Evolutionary conservation across 2,329 filamentous ascomycete genomes (phyloP), one percentile per base, ranked within the genome.

Genomic region (Aureobasidium sp.): DNA sequence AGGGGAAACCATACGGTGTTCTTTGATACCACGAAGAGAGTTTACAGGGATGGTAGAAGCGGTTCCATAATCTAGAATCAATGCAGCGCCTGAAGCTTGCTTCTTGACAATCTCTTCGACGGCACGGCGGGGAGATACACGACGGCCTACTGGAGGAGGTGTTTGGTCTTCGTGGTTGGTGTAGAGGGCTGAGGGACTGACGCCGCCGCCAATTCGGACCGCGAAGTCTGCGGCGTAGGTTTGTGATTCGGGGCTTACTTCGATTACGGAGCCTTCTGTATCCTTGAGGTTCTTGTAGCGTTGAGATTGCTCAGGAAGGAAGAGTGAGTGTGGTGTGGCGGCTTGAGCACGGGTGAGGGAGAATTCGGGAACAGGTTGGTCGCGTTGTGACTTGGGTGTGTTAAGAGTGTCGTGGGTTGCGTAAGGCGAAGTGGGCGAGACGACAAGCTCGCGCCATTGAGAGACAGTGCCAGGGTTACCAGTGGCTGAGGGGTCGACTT

Each of bases 51-150:
- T 86, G 0, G 84, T 89, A 63, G 86, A 81, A 3, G 85, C 75
- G 5, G 93, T 89, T 20, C 94, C 94, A 76, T 99, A 99, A 77
- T 99, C 94, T 50, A 99, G 85, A 68, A 99, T 90, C n/a, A 99
- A 81, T 0, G 93, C 94, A 9, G 92, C 94, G 55, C 94, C 94
- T 0, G 86, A 87, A 0, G 92, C 86, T 0, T 71, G 72, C 0
- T 79, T 67, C 71, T 90, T 92, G 0, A 80, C 77, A 6, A 73
- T 63, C 1, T 69, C 66, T 13, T 66, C 52, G 39, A 66, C 47
- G 10, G 59, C 59, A 5, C 59, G 59, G 4, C 50, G 46, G 20
- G 59, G 44, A 20, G 48, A 53, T 0, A 53, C 41, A 17, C 39
- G 29, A 8, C 59, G 39, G 39, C 48, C 32, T 4, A 24, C 32